Evolutionary conservation across 2,329 filamentous ascomycete species (phyloP).

Genomic region (Knufia fluminis): DNA sequence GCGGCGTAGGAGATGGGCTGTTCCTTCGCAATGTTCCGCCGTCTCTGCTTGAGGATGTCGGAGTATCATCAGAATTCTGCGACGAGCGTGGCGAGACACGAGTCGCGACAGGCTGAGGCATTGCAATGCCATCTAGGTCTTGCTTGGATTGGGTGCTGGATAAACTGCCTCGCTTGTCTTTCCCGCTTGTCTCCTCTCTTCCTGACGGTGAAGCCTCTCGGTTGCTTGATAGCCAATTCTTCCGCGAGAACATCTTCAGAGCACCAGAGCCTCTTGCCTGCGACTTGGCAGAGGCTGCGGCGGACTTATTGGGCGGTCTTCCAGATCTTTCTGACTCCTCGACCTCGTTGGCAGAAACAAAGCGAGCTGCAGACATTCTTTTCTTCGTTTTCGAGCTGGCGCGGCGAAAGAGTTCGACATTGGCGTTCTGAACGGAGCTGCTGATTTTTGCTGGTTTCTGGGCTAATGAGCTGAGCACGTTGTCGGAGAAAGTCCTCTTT

Average conservation of each 20-base stretch:
- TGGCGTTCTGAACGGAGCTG: conserved; percentile 15
- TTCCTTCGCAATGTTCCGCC: not conserved
- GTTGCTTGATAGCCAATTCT: conserved; percentile 41
- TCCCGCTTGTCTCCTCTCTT: conserved; percentile 25
- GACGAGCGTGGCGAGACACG: conserved; percentile 2
- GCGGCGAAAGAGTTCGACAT: conserved; percentile 20
- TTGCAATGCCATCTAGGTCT: conserved; percentile 9
- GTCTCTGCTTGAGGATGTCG: not conserved
- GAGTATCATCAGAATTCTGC: not conserved
- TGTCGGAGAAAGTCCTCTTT: conserved; percentile 43
- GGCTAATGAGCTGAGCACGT: conserved; percentile 29
- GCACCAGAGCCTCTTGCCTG: conserved; percentile 28
- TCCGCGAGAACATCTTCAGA: conserved; percentile 40
- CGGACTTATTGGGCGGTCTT: conserved; percentile 17
- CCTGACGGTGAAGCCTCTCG: conserved; percentile 38
- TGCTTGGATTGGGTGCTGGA: conserved; percentile 13
- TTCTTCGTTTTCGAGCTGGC: conserved; percentile 23
- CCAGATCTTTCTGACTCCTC: conserved; percentile 28
- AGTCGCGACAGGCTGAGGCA: conserved; percentile 9
- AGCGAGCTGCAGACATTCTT: conserved; percentile 27
- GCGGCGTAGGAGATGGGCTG: conserved; percentile 8
- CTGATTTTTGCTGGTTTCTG: conserved; percentile 14
- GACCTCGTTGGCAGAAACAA: conserved; percentile 27
- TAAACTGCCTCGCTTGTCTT: conserved; percentile 17
- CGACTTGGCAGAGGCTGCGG: conserved; percentile 14